Conservation (phyloP, 192 early-diverging fungal genomes). For the Rhizophagus prolifer region DNA sequence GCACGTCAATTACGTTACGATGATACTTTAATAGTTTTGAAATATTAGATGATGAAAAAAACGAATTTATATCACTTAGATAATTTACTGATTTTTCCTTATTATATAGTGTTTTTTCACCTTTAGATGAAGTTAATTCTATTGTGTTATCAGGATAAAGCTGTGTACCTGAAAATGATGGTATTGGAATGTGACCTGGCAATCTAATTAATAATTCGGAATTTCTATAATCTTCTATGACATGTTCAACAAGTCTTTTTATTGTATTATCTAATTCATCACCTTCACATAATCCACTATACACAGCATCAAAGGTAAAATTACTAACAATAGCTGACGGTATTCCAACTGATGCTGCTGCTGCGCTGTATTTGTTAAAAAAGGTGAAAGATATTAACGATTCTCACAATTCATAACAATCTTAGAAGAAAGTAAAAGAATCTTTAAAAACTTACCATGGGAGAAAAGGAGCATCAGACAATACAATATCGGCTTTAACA, state of each 20-base stretch:
- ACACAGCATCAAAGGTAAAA: slow-evolving; percentile 65
- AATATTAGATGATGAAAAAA: neutral
- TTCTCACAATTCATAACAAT: neutral
- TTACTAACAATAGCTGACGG: slow-evolving; percentile 58
- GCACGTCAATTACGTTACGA: slow-evolving; percentile 53
- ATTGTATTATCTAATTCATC: slow-evolving; percentile 51
- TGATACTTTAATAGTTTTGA: slow-evolving; percentile 22
- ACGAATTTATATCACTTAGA: slow-evolving; percentile 20
- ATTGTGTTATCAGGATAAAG: slow-evolving; percentile 20
- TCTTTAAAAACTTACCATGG: slow-evolving; percentile 45
- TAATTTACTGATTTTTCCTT: neutral
- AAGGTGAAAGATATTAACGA: neutral
- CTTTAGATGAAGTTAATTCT: neutral
- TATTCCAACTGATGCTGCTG: slow-evolving; percentile 48
- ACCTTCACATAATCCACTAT: slow-evolving; percentile 51
- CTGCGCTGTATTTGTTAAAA: slow-evolving; percentile 39
- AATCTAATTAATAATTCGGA: slow-evolving; percentile 52
- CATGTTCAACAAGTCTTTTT: slow-evolving; percentile 36
- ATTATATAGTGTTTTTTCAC: slow-evolving; percentile 4
- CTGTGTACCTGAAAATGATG: slow-evolving; percentile 49
- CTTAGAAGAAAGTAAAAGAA: slow-evolving; percentile 5
- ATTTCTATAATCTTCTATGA: slow-evolving; percentile 51
- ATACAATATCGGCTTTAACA: slow-evolving; percentile 53
- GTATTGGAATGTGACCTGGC: slow-evolving; percentile 58
- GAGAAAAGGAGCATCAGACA: slow-evolving; percentile 57